These are phyloP conservation scores for Dionaea muscipula DNA, from an alignment of 179 eudicot genomes.

Conservation along the genomic window DNA sequence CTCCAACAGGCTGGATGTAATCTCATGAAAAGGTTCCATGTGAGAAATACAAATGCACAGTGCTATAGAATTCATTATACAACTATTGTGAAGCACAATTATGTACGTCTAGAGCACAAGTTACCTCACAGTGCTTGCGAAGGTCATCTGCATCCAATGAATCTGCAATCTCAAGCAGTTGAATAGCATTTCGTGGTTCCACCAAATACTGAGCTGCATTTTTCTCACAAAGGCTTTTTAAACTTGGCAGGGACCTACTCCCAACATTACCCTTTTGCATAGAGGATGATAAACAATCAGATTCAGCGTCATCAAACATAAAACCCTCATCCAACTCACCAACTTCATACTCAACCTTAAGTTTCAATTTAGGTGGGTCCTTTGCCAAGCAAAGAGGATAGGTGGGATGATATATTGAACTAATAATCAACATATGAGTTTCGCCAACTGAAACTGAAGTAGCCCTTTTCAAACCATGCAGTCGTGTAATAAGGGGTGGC, in stretches of 20 bases:
- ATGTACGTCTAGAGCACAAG: neutral
- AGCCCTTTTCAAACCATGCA: constrained; percentile 79
- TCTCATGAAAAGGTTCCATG: no score
- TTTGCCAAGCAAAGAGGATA: constrained; percentile 26
- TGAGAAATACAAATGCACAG: neutral
- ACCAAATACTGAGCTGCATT: constrained; percentile 68
- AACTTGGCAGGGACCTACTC: constrained; percentile 39
- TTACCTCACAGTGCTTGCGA: constrained; percentile 82
- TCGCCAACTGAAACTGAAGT: constrained; percentile 84
- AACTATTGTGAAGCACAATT: neutral
- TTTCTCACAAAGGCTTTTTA: constrained; percentile 87
- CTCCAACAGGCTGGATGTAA: no score
- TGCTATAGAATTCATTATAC: neutral
- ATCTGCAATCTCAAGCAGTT: constrained; percentile 87
- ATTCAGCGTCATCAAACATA: constrained; percentile 41
- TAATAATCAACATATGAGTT: constrained; percentile 69
- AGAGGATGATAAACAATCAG: constrained; percentile 15
- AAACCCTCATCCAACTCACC: constrained; percentile 66
- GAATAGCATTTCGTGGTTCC: constrained; percentile 80
- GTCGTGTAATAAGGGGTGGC: constrained; percentile 44
- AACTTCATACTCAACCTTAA: constrained; percentile 23
- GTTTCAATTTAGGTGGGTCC: constrained; percentile 19
- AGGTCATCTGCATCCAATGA: constrained; percentile 74
- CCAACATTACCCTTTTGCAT: constrained; percentile 20
- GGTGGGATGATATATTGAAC: constrained; percentile 77